phyloP scores from a whole-genome alignment of 768 basidiomycete genomes.

The Hypholoma fasciculare region DNA sequence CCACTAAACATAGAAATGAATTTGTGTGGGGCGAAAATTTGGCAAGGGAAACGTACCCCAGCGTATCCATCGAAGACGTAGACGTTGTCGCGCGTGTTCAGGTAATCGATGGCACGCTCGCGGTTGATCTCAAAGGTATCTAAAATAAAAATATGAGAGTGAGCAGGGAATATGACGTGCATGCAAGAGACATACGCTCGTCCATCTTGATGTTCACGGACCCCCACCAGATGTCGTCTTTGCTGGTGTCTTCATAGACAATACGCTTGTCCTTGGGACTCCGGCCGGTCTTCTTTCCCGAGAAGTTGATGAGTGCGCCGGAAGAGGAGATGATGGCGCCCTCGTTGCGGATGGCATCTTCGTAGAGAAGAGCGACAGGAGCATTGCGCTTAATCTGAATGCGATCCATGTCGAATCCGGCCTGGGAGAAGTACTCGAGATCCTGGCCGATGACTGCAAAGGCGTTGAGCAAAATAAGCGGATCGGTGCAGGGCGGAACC shows the following conservation, averaged over 20 bases:
- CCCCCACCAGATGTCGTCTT: slow-evolving; percentile 99
- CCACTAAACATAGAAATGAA: slow-evolving; percentile 55
- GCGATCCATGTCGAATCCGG: slow-evolving; percentile 98
- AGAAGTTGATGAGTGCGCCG: slow-evolving; percentile 99
- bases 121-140: slow-evolving; percentile 99
- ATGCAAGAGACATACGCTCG: slow-evolving; percentile 61
- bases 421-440: slow-evolving; percentile 96
- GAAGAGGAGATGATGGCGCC: slow-evolving; percentile 96
- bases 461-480: slow-evolving; percentile 10
- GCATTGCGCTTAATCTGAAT: slow-evolving; percentile 97
- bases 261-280: slow-evolving; percentile 99
- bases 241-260: slow-evolving; percentile 94
- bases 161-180: background rate
- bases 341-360: slow-evolving; percentile 98
- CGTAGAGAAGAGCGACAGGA: slow-evolving; percentile 86
- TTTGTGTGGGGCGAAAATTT: slow-evolving; percentile 1
- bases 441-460: slow-evolving; percentile 84
- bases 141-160: slow-evolving; percentile 24
- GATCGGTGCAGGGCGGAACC: slow-evolving; percentile 24
- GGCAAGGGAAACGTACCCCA: slow-evolving; percentile 52
- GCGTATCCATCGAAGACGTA: slow-evolving; percentile 97
- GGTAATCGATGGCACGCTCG: slow-evolving; percentile 97
- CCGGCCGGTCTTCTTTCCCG: slow-evolving; percentile 98
- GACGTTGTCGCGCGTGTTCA: slow-evolving; percentile 98
- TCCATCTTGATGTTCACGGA: slow-evolving; percentile 99